A percentile compares a stretch with the other conserved stretches of the same genome.
phyloP scores from a whole-genome alignment of 78 protist species.

The Dictyostelium intermedium region DNA sequence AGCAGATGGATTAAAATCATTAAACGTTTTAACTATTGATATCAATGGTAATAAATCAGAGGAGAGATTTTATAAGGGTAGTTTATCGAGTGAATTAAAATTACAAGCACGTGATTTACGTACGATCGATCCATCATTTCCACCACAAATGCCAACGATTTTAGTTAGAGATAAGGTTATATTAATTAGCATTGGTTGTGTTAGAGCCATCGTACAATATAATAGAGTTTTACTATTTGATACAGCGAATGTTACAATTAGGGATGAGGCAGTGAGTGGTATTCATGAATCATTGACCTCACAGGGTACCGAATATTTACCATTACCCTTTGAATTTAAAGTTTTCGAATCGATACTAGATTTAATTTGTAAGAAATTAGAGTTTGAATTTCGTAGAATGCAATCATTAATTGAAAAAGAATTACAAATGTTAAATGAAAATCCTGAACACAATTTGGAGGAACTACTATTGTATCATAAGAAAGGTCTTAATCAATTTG shows the following conservation, averaged over 20 bases:
- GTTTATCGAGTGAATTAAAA: constrained; percentile 37
- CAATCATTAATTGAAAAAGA: constrained; percentile 44
- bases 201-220: constrained; percentile 56
- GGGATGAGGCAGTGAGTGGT: neutral
- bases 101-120: constrained; percentile 71
- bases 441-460: constrained; percentile 73
- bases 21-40: constrained; percentile 20
- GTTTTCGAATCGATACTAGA: constrained; percentile 49
- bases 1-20: constrained; percentile 21
- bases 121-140: constrained; percentile 49
- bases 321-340: constrained; percentile 66
- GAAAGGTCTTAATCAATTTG: constrained; percentile 72
- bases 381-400: constrained; percentile 47
- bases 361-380: constrained; percentile 45
- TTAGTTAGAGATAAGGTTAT: constrained; percentile 66
- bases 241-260: constrained; percentile 2
- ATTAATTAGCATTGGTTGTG: constrained; percentile 33
- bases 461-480: constrained; percentile 39
- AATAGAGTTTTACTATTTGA: constrained; percentile 43
- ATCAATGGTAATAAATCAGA: constrained; percentile 31
- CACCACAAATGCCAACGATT: constrained; percentile 71
- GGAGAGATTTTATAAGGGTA: constrained; percentile 17
- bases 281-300: constrained; percentile 22
- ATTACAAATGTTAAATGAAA: constrained; percentile 55
- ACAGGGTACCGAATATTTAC: constrained; percentile 8